Base-by-base conservation (phyloP, 306 rosid species). In the Echinosophora koreensis region DNA sequence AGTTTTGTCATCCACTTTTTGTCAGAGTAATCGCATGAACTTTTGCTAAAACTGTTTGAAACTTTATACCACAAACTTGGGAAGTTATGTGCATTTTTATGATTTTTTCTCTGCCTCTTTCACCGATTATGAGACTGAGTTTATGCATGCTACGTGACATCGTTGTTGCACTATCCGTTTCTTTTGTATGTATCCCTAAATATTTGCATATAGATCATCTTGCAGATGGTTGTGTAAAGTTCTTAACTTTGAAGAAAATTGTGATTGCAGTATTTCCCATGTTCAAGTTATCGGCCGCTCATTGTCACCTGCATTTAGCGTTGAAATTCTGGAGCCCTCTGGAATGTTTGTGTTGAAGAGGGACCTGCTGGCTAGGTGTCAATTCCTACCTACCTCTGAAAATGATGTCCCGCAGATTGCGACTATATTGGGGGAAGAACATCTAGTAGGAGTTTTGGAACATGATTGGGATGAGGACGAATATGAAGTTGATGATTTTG, bases 271-370 rank as follows among this genome's bases (percentile, higher is more conserved):
- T 55, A 77, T 95, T 56, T 74, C 90, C 62, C 82, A 86, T 67
- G 97, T 92, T 79, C 75, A 89, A 90, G 96, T 87, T 74, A 8
- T 49, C 52, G 99, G 99, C 59, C 62, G 74, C 34, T 27, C 84
- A 13, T 79, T 95, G 52, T 86, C 90, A 6, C 96, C 99, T 6
- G 82, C 90, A 8, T 85, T 95, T 37, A 57, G 78, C 59, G 89
- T 86, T 46, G 95, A 89, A 55, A 80, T 80, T 71, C 82, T 85
- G 2, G 87, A 84, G 2, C 88, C 91, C 35, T 86, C 93, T 12
- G 96, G 91, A 77, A 52, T 34, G 74, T 83, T 86, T 66, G 80
- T 84, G 37, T 82, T 92, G 92, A 89, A 87, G 83, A 67, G 84
- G 8, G 73, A 90, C 79, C 34, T 1, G 38, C 73, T 50, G 67